Evolutionary conservation across 1,284 basidiomycete species (phyloP), one percentile per base, ranked within the genome.

Genomic region (Marasmius fiardii): DNA sequence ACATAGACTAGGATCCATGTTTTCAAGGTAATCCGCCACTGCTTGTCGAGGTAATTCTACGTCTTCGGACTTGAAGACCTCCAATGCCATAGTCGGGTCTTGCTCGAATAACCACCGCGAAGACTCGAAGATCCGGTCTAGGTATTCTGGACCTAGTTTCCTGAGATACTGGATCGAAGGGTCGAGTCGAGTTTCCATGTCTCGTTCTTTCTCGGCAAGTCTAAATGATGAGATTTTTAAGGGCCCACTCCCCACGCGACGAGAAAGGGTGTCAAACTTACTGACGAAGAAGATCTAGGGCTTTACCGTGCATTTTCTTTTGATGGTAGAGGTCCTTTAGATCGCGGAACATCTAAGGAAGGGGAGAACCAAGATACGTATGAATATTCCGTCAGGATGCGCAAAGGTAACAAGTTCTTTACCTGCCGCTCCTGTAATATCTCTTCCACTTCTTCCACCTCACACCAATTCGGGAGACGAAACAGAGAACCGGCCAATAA

Each of bases 41-140:
- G 77, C 75, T 35, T 80, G 74, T 11, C 85, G 81, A n/a, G 95
- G 93, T 16, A 97, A 78, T 52, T 95, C 92, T 1, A 90, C 90
- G 58, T 96, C 93, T 65, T 98, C 96, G 0, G 94, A 95, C 0
- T 89, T 94, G 68, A 99, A 99, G 51, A 99, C 93, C 72, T 93
- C 81, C 58, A 96, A 86, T 1, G 82, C 93, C 68, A 88, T 84
- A 37, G 83, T 76, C 0, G 77, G 72, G 62, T 95, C 83, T 41
- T 82, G 77, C 39, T 88, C 80, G 56, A 98, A 89, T 8, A 97
- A 80, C 96, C 95, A 98, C 37, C 83, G 78, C 0, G 93, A 83
- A 3, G 83, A 84, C 31, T 86, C 78, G 64, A 96, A 91, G 31
- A 96, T 88, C 58, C 92, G 85, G 21, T 87, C 74, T 33, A 95